Base-by-base conservation (phyloP, 179 eudicot species). In the Spinacia oleracea region DNA sequence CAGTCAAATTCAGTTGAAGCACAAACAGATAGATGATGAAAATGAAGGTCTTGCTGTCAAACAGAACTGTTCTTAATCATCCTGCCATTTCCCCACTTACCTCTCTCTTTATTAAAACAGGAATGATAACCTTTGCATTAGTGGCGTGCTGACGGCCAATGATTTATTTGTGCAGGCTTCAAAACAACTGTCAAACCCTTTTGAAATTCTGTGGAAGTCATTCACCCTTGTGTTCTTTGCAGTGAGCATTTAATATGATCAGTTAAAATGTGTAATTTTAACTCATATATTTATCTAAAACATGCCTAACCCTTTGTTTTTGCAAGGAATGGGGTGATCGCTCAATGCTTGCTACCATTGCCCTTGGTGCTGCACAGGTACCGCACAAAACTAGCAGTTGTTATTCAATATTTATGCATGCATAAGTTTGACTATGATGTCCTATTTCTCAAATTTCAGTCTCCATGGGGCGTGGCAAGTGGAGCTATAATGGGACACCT, bases 351-450 rank as follows among this genome's bases (percentile, higher is more conserved):
- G 98, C 98, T 67, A 95, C 98, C 74, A 91, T 95, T 81, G 98
- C 98, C 77, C 97, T 93, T 65, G 98, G 95, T 63, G 98, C 98
- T 59, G 98, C 98, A 50, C 98, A 95, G 98, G 98, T 95, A 81
- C 35, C n/a, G 29, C 68, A 25, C 11, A 35, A 16, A 23, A 23
- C 48, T 65, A 64, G 27, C 60, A 14, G n/a, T 35, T 27, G 27
- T n/a, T n/a, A n/a, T n/a, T n/a, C n/a, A n/a, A n/a, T 77, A 55
- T 3, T 67, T 51, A 42, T 16, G 46, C 38, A 27, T 27, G n/a
- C 35, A 2, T 65, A 9, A 31, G 55, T 25, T 79, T 31, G 18
- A 34, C 58, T 27, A 20, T 51, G 63, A 42, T 58, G 48, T 40
- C 20, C 64, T 35, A 20, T 58, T 46, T 40, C 10, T 66, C 53